Evolutionary conservation across 2,329 filamentous ascomycete genomes (phyloP).

Genomic region (Neonectria neomacrospora): DNA sequence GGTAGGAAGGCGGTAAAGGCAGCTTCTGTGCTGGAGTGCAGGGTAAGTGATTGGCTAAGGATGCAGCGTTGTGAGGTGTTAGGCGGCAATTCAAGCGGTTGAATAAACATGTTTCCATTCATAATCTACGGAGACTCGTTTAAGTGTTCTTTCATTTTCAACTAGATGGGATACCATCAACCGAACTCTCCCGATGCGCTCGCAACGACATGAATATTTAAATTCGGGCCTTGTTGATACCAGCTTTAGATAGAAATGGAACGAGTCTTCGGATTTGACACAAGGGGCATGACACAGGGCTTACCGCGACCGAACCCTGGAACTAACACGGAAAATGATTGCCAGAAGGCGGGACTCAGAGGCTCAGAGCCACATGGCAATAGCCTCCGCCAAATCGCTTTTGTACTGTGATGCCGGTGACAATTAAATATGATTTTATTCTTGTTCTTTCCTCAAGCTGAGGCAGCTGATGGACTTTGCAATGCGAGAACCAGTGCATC

Average conservation of each 20-base stretch:
- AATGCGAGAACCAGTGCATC: not conserved
- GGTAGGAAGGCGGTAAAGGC: conserved; percentile 40
- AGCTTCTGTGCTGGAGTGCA: not conserved
- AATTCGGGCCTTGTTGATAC: conserved; percentile 27
- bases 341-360: too few species aligned
- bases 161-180: not conserved
- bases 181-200: not conserved
- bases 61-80: not conserved
- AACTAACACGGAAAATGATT: conserved; percentile 28
- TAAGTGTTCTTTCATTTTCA: not conserved
- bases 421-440: not conserved
- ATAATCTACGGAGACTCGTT: not conserved
- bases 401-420: not conserved
- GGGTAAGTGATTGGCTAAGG: not conserved
- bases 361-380: not conserved
- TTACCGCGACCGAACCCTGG: conserved; percentile 8
- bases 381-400: not conserved
- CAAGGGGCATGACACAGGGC: conserved; percentile 5
- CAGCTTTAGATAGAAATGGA: conserved; percentile 2
- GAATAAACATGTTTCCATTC: not conserved
- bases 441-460: not conserved
- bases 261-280: not conserved
- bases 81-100: not conserved
- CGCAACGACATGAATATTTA: not conserved
- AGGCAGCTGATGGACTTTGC: not conserved